Conservation (phyloP, 495 filamentous ascomycete species). For the Aspergillus hancockii region DNA sequence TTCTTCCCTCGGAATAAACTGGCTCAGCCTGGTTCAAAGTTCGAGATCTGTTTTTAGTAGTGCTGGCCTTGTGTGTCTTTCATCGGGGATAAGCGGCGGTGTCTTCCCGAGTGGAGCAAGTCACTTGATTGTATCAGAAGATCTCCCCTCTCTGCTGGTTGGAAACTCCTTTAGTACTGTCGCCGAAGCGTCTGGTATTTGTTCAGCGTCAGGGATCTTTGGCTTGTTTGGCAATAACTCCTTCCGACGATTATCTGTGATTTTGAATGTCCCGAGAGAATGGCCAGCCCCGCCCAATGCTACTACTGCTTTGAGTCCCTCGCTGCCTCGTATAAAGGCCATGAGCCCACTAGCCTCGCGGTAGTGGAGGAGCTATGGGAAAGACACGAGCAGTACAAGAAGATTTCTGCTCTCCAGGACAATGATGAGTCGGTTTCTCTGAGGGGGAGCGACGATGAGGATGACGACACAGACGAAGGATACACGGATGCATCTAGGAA, state of each 20-base stretch:
- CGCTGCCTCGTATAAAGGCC: constrained; percentile 60
- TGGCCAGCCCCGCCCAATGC: constrained; percentile 84
- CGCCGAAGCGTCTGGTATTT: neutral
- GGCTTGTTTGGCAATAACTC: neutral
- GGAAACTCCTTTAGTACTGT: neutral
- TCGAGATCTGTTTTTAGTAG: neutral
- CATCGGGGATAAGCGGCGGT: neutral
- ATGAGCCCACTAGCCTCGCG: constrained; percentile 56
- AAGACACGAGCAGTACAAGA: constrained; percentile 48
- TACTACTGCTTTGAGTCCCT: constrained; percentile 91
- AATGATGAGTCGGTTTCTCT: constrained; percentile 23
- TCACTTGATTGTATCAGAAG: neutral
- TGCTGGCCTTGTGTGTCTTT: neutral
- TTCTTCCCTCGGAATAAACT: neutral
- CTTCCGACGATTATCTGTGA: neutral
- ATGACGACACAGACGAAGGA: constrained; percentile 32
- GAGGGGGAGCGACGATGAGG: constrained; percentile 26
- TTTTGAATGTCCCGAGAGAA: constrained; percentile 29
- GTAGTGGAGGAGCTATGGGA: constrained; percentile 75
- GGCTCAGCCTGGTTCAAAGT: neutral
- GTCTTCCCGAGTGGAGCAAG: neutral
- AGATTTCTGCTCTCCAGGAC: constrained; percentile 33
- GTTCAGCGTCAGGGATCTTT: neutral
- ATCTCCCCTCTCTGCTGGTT: neutral
- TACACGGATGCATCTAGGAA: neutral